Evolutionary conservation across 345 rosid genomes (phyloP).

Genomic region (Adansonia digitata): DNA sequence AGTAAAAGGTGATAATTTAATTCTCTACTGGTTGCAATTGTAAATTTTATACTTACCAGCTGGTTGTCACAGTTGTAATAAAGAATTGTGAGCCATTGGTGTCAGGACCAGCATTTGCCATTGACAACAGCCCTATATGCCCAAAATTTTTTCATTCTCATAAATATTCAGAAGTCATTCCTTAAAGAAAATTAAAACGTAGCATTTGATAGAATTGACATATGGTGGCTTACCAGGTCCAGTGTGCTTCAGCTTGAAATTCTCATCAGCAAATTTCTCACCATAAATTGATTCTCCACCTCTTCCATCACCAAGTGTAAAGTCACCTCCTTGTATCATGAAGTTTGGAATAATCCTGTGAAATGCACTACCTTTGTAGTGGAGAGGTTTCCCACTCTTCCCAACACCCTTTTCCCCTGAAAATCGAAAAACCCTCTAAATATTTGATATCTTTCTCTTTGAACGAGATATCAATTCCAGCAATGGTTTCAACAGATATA

Average conservation of each 20-base stretch:
- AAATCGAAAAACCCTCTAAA: background rate
- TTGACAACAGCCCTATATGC: constrained; percentile 60
- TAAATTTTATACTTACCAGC: constrained; percentile 49
- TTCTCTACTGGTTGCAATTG: background rate
- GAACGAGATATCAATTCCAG: no score
- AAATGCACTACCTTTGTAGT: constrained; percentile 72
- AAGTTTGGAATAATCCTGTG: constrained; percentile 97
- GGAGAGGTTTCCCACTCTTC: constrained; percentile 86
- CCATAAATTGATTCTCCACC: constrained; percentile 98
- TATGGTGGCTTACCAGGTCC: constrained; percentile 58
- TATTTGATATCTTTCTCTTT: no score
- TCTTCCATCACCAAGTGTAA: constrained; percentile 86
- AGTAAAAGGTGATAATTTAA: background rate
- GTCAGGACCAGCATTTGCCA: constrained; percentile 93
- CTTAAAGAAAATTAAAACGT: background rate
- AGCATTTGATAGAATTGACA: background rate
- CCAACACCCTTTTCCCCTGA: constrained; percentile 89
- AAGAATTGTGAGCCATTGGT: constrained; percentile 93
- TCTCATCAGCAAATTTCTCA: constrained; percentile 84
- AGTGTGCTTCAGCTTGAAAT: constrained; percentile 92
- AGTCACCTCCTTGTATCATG: constrained; percentile 95
- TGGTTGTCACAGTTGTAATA: constrained; percentile 82
- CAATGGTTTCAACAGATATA: no score
- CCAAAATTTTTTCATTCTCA: background rate
- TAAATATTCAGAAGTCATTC: background rate